Percentiles rank a stretch among this genome's conserved stretches.
Conservation (phyloP, 129 eudicot genomes). For the Saposhnikovia divaricata region DNA sequence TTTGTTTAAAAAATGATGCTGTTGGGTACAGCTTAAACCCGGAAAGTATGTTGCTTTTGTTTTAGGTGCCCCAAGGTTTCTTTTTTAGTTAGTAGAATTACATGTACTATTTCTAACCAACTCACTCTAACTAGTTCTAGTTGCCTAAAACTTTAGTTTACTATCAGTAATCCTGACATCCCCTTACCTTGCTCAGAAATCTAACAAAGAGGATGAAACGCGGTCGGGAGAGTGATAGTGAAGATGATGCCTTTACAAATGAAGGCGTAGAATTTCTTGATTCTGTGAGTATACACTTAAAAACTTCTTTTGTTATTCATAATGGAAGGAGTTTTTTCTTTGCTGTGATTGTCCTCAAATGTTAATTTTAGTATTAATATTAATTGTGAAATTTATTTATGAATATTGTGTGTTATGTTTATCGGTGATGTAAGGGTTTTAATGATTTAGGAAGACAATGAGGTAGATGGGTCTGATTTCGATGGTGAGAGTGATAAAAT, state of each 20-base stretch:
- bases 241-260: conserved; percentile 21
- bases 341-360: too few species aligned
- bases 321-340: not conserved
- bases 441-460: not conserved
- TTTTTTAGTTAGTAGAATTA: too few species aligned
- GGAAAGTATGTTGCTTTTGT: too few species aligned
- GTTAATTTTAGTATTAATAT: not conserved
- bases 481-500: not conserved
- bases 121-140: too few species aligned
- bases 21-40: too few species aligned
- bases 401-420: not conserved
- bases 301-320: not conserved
- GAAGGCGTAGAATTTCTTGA: not conserved
- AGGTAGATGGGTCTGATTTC: not conserved
- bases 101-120: too few species aligned
- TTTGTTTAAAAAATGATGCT: too few species aligned
- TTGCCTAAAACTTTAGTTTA: not conserved
- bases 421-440: not conserved
- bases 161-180: not conserved
- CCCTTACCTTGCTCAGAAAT: too few species aligned
- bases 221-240: conserved; percentile 25
- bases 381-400: not conserved
- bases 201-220: conserved; percentile 25
- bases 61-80: too few species aligned
- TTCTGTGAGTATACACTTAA: not conserved